Evolutionary conservation across 2,329 filamentous ascomycete species (phyloP), one percentile per base, ranked within the genome.

Genomic region (Aspergillus phoenicis): DNA sequence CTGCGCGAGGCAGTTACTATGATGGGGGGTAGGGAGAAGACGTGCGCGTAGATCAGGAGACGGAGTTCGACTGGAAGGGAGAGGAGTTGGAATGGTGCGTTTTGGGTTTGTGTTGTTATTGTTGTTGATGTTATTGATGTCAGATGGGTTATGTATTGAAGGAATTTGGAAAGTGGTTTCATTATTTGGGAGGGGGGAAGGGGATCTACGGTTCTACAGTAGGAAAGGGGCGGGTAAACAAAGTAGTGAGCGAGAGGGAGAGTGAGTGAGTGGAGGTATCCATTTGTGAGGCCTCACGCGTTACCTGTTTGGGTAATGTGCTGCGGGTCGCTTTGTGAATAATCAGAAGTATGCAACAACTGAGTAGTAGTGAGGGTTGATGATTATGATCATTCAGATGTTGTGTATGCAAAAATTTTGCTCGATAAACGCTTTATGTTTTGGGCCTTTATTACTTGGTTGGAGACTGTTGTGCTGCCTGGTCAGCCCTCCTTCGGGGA

Each of bases 61-160:
- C 60, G 57, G 47, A 59, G 22, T 28, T 62, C 60, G 20, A 15
- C 11, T 6, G 60, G 60, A 15, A 62, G 52, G 22, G 45, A 55
- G 24, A 60, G 45, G 22, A 60, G 52, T 41, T 7, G n/a, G 13
- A 41, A 41, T 7, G 5, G 17, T 41, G 38, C 26, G 26, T 26
- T 26, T 26, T 26, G 38, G 15, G 38, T 17, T 17, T 11, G 38
- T 17, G 15, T 17, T 41, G 38, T 15, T 7, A 11, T 15, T 38
- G 11, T 11, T 5, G 10, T 5, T 15, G 36, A 15, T 11, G 36
- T 38, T 38, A 13, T 15, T 38, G 36, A 15, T 11, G 15, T 3
- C 8, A 38, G 11, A 5, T 15, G 15, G 8, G 36, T 38, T 11
- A 41, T n/a, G 17, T 17, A 39, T 15, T n/a, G 38, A n/a, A 17